Evolutionary conservation across 1,284 basidiomycete species (phyloP), one percentile per base, ranked within the genome.

Genomic region (Neotropicomus parvogracilis): DNA sequence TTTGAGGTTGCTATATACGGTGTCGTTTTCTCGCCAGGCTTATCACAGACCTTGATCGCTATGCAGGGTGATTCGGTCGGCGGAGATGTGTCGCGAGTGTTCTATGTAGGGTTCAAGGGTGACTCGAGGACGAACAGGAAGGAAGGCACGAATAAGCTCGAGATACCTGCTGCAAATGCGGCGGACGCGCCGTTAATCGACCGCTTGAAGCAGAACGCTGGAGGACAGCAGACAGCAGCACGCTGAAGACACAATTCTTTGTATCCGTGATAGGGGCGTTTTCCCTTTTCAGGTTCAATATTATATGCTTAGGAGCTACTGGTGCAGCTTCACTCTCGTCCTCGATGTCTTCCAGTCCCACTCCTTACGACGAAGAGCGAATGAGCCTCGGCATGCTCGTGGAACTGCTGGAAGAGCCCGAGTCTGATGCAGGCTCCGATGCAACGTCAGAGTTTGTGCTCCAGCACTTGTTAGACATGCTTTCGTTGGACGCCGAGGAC

Each of bases 61-160:
- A 24, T 17, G 39, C 31, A 88, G 88, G 80, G 77, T 49, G 79
- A 90, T 43, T 72, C 88, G 1, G 71, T 73, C 4, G 84, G 82
- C 2, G 81, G 75, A 21, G 83, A 87, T 8, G 60, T 68, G 6
- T 78, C 84, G 3, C 71, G 82, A 32, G 66, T 91, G 36, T 92
- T 85, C 60, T 92, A 81, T 60, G 62, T 91, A 42, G 90, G 90
- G 12, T 92, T 92, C 73, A 84, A 81, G 62, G 89, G 89, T 37
- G 86, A 90, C 55, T 71, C 74, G 36, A 72, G 75, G 40, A 71
- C 73, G n/a, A 65, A 70, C 11, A 73, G 76, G 54, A 82, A 78
- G 54, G 83, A 88, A 43, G 76, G 70, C 19, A 75, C 74, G 20
- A 76, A 79, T 31, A 79, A 79, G 59, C 68, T 91, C 19, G 80